These are phyloP conservation scores for Fistulina hepatica DNA, from an alignment of 1,284 basidiomycete genomes.

Conservation along the genomic window DNA sequence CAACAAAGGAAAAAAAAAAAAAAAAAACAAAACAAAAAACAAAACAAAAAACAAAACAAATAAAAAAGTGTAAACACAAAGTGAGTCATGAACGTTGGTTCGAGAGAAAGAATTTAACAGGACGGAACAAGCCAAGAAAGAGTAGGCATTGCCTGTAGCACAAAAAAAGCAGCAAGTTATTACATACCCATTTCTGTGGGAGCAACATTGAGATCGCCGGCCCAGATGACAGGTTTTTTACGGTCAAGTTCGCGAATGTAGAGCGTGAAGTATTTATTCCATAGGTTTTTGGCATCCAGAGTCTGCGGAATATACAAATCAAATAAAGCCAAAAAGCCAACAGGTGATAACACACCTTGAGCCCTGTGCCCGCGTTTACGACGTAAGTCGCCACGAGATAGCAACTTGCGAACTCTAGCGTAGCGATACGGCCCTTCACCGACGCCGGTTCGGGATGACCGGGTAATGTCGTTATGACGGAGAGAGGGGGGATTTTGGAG, in stretches of 20 bases:
- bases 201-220: constrained; percentile 83
- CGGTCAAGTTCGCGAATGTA: constrained; percentile 65
- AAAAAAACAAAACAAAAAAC: too few species aligned
- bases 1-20: not conserved
- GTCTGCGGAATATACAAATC: constrained; percentile 34
- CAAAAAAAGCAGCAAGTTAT: too few species aligned
- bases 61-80: not conserved
- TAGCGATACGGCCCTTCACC: constrained; percentile 70
- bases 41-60: too few species aligned
- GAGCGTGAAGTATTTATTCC: constrained; percentile 65
- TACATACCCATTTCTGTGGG: constrained; percentile 55
- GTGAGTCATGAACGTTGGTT: not conserved
- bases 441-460: constrained; percentile 52
- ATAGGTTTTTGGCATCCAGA: constrained; percentile 59
- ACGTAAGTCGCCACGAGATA: constrained; percentile 80
- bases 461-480: constrained; percentile 56
- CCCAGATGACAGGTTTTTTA: constrained; percentile 80
- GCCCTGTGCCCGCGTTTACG: constrained; percentile 71
- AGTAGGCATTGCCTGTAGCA: too few species aligned
- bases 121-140: not conserved
- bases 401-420: constrained; percentile 64
- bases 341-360: constrained; percentile 45
- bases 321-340: not conserved
- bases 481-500: constrained; percentile 66
- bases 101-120: not conserved